phyloP scores from a whole-genome alignment of 306 rosid genomes.

The Boehmeria nivea region DNA sequence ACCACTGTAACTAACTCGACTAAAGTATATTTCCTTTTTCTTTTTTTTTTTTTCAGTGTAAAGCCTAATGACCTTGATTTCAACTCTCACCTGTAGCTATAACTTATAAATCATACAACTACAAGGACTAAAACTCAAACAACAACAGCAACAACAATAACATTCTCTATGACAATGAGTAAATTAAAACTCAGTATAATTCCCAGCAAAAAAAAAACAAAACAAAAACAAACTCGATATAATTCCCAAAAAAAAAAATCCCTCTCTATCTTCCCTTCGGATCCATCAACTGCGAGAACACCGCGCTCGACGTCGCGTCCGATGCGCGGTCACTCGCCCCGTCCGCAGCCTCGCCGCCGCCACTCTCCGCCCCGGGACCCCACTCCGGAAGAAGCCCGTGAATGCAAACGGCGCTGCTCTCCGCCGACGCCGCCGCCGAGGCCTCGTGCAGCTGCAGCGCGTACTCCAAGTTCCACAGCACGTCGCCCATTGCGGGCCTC shows the following conservation, averaged over 20 bases:
- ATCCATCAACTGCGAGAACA: conserved; percentile 30
- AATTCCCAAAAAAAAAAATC: background rate
- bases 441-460: conserved; percentile 36
- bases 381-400: conserved; percentile 16
- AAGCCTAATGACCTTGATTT: no score
- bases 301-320: conserved; percentile 25
- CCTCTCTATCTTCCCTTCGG: conserved; percentile 25
- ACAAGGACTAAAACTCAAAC: no score
- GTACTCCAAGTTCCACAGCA: conserved; percentile 38
- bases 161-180: no score
- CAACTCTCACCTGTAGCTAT: no score
- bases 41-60: no score
- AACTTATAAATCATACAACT: no score
- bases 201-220: background rate
- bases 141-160: no score
- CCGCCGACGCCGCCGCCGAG: conserved; percentile 5
- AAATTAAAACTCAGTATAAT: no score
- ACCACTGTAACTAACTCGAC: no score
- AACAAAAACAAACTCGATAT: background rate
- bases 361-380: conserved; percentile 16
- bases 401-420: conserved; percentile 22
- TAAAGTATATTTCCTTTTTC: no score
- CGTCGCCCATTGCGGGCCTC: conserved; percentile 37
- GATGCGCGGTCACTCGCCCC: conserved; percentile 19
- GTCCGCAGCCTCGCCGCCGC: conserved; percentile 6